A percentile compares a stretch with the other conserved stretches of the same genome.
These are phyloP conservation scores for Sporothrix curviconia DNA, from an alignment of 2,329 filamentous ascomycete genomes.

Conservation along the genomic window DNA sequence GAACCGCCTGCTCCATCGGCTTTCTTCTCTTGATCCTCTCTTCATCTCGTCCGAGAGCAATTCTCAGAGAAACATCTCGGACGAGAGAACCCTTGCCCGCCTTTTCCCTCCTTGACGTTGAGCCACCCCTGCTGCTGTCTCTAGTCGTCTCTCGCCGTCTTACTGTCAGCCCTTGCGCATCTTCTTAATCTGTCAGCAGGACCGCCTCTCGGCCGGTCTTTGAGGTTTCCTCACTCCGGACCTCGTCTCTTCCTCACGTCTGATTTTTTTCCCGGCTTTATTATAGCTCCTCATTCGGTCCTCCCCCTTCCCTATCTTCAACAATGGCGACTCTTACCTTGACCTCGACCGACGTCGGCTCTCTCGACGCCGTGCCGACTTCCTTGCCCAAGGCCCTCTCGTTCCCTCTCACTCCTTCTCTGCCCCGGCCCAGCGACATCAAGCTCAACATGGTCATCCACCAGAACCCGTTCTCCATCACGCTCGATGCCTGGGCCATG, in stretches of 20 bases:
- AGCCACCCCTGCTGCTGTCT: too few species aligned
- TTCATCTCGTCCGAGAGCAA: not conserved
- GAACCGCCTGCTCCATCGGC: too few species aligned
- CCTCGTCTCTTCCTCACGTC: not conserved
- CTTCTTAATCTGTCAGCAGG: too few species aligned
- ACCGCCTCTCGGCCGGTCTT: not conserved
- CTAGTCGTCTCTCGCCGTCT: too few species aligned
- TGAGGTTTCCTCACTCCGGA: not conserved
- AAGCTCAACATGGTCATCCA: conserved; percentile 39
- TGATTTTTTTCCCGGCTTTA: not conserved
- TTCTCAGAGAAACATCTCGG: not conserved
- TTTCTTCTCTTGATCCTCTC: too few species aligned
- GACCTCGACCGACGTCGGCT: conserved; percentile 8
- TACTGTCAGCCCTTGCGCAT: too few species aligned
- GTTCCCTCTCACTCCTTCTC: conserved; percentile 7
- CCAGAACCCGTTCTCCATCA: conserved; percentile 47
- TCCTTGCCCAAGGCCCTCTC: not conserved
- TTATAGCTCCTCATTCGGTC: not conserved
- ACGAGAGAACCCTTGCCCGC: too few species aligned
- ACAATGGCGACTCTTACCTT: conserved; percentile 14
- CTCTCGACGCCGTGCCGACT: not conserved
- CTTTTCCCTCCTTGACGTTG: too few species aligned
- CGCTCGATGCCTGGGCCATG: conserved; percentile 45
- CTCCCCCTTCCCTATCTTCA: not conserved
- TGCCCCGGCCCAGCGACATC: conserved; percentile 16